Conservation (phyloP, 2,329 filamentous ascomycete genomes). For the Fusarium xyrophilum region DNA sequence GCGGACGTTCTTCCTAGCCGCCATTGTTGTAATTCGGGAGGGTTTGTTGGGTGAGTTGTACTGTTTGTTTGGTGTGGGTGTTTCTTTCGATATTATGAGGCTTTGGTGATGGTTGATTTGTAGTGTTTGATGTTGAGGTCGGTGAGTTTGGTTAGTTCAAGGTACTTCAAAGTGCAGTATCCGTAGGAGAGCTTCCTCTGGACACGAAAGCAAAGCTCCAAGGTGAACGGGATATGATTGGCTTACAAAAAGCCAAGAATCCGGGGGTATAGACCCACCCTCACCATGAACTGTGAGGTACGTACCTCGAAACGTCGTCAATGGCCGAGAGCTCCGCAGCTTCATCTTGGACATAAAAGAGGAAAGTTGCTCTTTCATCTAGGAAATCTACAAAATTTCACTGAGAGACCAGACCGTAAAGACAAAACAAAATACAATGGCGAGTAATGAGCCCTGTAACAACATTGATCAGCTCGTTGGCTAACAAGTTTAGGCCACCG, state of each 20-base stretch:
- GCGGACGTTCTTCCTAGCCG: slow-evolving; percentile 57
- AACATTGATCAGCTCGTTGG: background rate
- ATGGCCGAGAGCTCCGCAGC: slow-evolving; percentile 16
- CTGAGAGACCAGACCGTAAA: background rate
- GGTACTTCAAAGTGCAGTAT: slow-evolving; percentile 11
- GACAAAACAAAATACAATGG: slow-evolving; percentile 6
- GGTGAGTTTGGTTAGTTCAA: slow-evolving; percentile 15
- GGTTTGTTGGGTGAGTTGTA: background rate
- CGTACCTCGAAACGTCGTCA: slow-evolving; percentile 30
- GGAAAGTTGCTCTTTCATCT: background rate
- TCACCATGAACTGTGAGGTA: background rate
- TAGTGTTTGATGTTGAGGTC: slow-evolving; percentile 15
- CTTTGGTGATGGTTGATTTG: slow-evolving; percentile 14
- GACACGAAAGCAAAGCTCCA: slow-evolving; percentile 52
- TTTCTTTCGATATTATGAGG: slow-evolving; percentile 3
- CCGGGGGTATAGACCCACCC: slow-evolving; percentile 18
- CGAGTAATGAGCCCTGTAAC: background rate
- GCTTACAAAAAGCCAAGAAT: slow-evolving; percentile 19
- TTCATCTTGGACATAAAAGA: background rate
- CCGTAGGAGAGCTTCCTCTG: slow-evolving; percentile 36
- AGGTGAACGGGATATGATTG: slow-evolving; percentile 44
- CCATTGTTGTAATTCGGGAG: slow-evolving; percentile 48
- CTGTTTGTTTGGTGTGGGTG: slow-evolving; percentile 2
- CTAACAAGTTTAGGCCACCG: slow-evolving; percentile 7
- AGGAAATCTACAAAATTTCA: background rate